Conservation (phyloP, 2,329 filamentous ascomycete species). For the Cercospora citrullina region DNA sequence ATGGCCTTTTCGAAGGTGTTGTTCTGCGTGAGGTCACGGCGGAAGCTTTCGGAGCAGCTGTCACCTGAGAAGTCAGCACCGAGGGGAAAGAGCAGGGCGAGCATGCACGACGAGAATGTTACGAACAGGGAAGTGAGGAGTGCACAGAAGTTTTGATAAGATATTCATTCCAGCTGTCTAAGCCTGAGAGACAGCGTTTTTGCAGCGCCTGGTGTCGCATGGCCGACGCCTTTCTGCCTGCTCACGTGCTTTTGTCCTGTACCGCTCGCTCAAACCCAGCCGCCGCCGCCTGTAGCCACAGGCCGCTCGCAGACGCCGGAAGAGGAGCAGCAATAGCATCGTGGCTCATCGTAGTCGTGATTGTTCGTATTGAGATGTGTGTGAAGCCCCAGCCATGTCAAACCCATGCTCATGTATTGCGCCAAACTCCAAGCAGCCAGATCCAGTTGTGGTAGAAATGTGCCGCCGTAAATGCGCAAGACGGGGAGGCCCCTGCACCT, state of each 20-base stretch:
- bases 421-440: constrained; percentile 21
- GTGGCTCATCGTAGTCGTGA: background rate
- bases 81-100: background rate
- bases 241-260: background rate
- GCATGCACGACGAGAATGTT: background rate
- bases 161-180: constrained; percentile 2
- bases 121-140: background rate
- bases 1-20: background rate
- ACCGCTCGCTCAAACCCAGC: background rate
- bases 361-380: background rate
- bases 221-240: background rate
- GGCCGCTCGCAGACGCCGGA: constrained; percentile 10
- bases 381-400: background rate
- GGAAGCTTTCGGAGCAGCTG: background rate
- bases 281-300: background rate
- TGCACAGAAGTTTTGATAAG: background rate
- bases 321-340: constrained; percentile 10
- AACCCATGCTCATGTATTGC: constrained; percentile 2
- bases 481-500: too few species aligned
- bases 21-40: background rate
- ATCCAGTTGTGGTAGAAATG: constrained; percentile 17
- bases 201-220: constrained; percentile 2
- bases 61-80: background rate
- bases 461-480: constrained; percentile 15
- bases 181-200: background rate